Evolutionary conservation across 2,329 filamentous ascomycete species (phyloP).

Genomic region (Verticillium tricorpus): DNA sequence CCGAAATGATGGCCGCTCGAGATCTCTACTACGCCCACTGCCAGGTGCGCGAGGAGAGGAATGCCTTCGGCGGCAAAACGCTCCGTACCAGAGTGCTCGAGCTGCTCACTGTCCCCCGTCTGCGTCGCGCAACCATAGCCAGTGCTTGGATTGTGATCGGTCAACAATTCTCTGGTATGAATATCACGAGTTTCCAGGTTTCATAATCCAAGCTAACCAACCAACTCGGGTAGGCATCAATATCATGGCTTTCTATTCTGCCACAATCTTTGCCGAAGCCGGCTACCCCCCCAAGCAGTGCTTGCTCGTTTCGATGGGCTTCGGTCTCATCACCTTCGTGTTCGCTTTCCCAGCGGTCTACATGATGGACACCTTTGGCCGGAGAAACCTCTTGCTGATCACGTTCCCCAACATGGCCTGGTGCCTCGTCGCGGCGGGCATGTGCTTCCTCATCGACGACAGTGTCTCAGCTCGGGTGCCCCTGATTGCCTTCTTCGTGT

Average conservation of each 20-base stretch:
- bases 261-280: slow-evolving; percentile 39
- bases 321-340: slow-evolving; percentile 52
- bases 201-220: neutral
- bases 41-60: slow-evolving; percentile 25
- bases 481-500: slow-evolving; percentile 57
- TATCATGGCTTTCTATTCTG: slow-evolving; percentile 45
- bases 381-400: slow-evolving; percentile 56
- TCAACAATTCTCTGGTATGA: slow-evolving; percentile 55
- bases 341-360: slow-evolving; percentile 64
- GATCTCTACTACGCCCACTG: slow-evolving; percentile 57
- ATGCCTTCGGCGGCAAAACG: slow-evolving; percentile 26
- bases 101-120: slow-evolving; percentile 52
- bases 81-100: slow-evolving; percentile 46
- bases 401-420: slow-evolving; percentile 66
- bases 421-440: slow-evolving; percentile 44
- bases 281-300: slow-evolving; percentile 33
- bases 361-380: slow-evolving; percentile 64
- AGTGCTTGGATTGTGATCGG: slow-evolving; percentile 65
- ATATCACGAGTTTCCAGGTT: neutral
- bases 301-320: slow-evolving; percentile 53
- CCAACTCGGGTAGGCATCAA: slow-evolving; percentile 27
- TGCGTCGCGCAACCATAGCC: slow-evolving; percentile 59
- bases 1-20: slow-evolving; percentile 54
- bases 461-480: slow-evolving; percentile 38
- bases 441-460: slow-evolving; percentile 29